A percentile compares a stretch with the other conserved stretches of the same genome.
Conservation (phyloP, 345 rosid species). For the Salix viminalis region DNA sequence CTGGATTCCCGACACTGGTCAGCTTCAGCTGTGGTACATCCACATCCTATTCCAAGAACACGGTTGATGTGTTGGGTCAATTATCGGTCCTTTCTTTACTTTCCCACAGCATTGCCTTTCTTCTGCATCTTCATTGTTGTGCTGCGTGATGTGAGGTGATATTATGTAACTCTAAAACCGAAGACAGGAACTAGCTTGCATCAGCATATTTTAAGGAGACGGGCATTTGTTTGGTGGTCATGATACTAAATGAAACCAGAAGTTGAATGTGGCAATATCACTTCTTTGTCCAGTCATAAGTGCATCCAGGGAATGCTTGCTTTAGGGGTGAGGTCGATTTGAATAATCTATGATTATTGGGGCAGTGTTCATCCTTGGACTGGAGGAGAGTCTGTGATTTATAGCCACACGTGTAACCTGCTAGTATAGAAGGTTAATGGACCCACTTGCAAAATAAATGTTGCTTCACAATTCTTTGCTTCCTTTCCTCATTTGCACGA, state of each 20-base stretch:
- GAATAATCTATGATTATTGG: not conserved
- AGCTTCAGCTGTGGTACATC: conserved; percentile 99
- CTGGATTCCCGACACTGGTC: conserved; percentile 87
- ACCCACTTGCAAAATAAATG: not conserved
- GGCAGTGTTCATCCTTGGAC: not conserved
- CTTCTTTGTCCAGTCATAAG: not conserved
- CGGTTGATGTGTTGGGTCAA: conserved; percentile 70
- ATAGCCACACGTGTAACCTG: not conserved
- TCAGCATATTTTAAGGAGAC: not conserved
- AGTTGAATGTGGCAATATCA: not conserved
- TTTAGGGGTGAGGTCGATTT: not conserved
- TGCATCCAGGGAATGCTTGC: not conserved
- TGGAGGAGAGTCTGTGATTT: not conserved
- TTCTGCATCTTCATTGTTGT: not conserved
- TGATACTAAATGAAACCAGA: not conserved
- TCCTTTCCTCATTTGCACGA: not conserved
- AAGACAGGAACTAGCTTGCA: too few species aligned
- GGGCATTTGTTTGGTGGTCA: not conserved
- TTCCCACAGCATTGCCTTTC: not conserved
- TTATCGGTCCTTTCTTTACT: conserved; percentile 17
- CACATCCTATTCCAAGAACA: conserved; percentile 54
- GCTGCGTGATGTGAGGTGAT: not conserved
- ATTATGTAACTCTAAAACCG: not conserved
- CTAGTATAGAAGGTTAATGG: not conserved
- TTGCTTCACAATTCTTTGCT: not conserved